Base-by-base conservation (phyloP, 257 asterid genomes). In the Vinca minor region DNA sequence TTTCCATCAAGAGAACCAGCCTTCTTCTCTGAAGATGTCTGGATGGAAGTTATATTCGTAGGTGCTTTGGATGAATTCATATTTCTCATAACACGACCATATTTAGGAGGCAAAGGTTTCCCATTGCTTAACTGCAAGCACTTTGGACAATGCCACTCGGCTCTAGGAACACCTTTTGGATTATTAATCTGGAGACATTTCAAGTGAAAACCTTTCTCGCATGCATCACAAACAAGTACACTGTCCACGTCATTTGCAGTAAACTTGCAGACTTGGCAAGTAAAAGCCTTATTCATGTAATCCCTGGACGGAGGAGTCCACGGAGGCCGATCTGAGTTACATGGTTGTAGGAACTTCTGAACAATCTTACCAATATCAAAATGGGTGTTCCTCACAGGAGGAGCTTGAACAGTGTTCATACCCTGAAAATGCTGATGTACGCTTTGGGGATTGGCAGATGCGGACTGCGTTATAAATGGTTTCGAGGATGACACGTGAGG, bases 221-320 rank as follows among this genome's bases (percentile, higher is more conserved):
- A 93, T 69, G 89, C 86, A 86, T 93, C 99, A 63, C 99, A 93
- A 50, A 93, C 79, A 71, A 87, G 84, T 62, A 90, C 80, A 65
- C 66, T 87, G 63, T 89, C 95, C 74, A 86, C 78, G 21, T 86
- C 99, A 11, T 74, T 82, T 61, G 71, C 67, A 31, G 74, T 73
- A 29, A 67, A 72, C 78, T 59, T 74, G 87, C 99, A 93, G 57
- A 85, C 73, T 65, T 87, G 95, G 65, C 99, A 93, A 61, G 83
- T 63, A 80, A 87, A 71, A 29, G 87, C 80, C 88, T 82, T 84
- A 59, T 74, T 85, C 95, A 93, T 90, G 73, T 89, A 93, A 67
- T 90, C 94, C 82, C 88, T 77, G n/a, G 97, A 87, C 28, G 97
- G 96, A 42, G 90, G 86, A 74, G 75, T 85, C 97, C 99, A 89